A percentile compares a stretch with the other conserved stretches of the same genome.
Evolutionary conservation across 805 yeast genomes (phyloP).

Genomic region (Schwanniomyces vanrijiae): DNA sequence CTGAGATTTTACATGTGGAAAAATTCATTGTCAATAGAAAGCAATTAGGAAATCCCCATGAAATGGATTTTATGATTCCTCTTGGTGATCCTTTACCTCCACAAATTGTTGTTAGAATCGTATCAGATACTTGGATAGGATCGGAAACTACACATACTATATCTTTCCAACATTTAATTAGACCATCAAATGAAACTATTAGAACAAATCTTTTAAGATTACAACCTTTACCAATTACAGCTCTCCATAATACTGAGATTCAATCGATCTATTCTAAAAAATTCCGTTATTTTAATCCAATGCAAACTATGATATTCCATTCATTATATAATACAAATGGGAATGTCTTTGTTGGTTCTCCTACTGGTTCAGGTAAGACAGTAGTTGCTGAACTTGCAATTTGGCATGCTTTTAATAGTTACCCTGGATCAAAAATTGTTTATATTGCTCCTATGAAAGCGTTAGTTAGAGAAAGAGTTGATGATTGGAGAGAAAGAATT

Average conservation of each 20-base stretch:
- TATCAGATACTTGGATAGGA: conserved; percentile 90
- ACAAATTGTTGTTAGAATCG: conserved; percentile 74
- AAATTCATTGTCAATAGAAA: conserved; percentile 67
- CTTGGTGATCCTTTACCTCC: conserved; percentile 86
- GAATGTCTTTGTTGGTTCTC: conserved; percentile 91
- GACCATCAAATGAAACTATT: conserved; percentile 84
- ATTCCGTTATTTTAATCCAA: conserved; percentile 91
- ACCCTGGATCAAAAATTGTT: conserved; percentile 77
- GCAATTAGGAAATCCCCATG: conserved; percentile 56
- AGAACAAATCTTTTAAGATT: conserved; percentile 77
- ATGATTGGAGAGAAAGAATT: conserved; percentile 68
- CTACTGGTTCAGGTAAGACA: conserved; percentile 98
- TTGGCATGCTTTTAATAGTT: conserved; percentile 90
- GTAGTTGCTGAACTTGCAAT: conserved; percentile 95
- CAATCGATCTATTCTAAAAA: conserved; percentile 66
- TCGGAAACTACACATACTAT: conserved; percentile 73
- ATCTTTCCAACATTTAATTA: conserved; percentile 85
- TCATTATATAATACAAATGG: conserved; percentile 76
- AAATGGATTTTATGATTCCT: conserved; percentile 91
- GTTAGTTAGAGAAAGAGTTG: conserved; percentile 77
- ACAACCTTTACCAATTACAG: conserved; percentile 84
- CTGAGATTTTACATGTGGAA: conserved; percentile 77
- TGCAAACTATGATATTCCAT: conserved; percentile 97
- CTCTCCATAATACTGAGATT: conserved; percentile 65
- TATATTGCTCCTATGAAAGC: conserved; percentile 93